Evolutionary conservation across 352 stramenopile genomes (phyloP).

Genomic region (Lagenidium giganteum): DNA sequence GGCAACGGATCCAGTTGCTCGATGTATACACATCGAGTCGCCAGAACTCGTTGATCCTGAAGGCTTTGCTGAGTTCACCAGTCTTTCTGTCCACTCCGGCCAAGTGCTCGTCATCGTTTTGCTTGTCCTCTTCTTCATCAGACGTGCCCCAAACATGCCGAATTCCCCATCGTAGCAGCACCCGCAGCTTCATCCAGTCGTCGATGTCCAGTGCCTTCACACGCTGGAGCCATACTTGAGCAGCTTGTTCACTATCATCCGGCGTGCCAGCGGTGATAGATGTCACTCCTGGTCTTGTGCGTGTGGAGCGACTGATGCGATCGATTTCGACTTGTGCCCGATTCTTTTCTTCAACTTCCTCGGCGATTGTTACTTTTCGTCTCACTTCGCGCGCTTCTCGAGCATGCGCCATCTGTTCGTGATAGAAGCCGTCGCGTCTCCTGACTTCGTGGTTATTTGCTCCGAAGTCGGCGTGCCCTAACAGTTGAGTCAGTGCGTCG

Average conservation of each 20-base stretch:
- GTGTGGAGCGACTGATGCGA: conserved; percentile 51
- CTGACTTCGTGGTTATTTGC: conserved; percentile 59
- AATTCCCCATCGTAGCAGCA: conserved; percentile 62
- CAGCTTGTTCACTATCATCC: not conserved
- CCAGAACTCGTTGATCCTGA: conserved; percentile 64
- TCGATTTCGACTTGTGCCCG: conserved; percentile 46
- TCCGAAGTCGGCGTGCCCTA: conserved; percentile 40
- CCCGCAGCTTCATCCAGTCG: conserved; percentile 72
- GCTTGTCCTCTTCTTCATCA: no score
- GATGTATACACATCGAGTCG: conserved; percentile 66
- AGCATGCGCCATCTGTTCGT: conserved; percentile 64
- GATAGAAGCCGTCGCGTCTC: conserved; percentile 69
- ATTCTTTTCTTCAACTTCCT: conserved; percentile 47
- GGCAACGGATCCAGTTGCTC: conserved; percentile 71
- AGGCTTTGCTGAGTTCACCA: no score
- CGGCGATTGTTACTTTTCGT: conserved; percentile 36
- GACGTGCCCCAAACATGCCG: conserved; percentile 59
- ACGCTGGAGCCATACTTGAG: conserved; percentile 60
- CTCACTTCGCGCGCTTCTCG: conserved; percentile 49
- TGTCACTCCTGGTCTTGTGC: no score
- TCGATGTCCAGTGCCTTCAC: conserved; percentile 72
- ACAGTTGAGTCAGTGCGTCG: conserved; percentile 36
- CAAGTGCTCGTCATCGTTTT: conserved; percentile 10
- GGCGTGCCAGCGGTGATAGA: not conserved
- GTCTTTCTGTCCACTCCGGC: no score